Base-by-base conservation (phyloP, 73 alveolate species). In the Paramecium biaurelia region DNA sequence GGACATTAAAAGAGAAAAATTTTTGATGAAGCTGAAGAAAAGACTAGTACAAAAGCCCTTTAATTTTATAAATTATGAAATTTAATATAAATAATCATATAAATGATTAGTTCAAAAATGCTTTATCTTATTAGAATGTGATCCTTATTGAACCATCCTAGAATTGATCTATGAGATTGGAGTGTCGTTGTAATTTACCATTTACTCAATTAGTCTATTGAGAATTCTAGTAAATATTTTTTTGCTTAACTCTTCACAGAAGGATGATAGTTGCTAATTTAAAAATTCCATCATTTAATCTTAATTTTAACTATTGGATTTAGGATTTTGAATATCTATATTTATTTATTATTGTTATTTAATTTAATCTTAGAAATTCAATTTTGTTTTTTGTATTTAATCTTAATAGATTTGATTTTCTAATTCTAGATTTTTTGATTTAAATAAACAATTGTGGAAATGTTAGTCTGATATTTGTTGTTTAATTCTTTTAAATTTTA, bases 1-100 rank as follows among this genome's bases (percentile, higher is more conserved):
- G 84, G 84, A 26, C 84, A 63, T 63, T 63, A 63, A 24, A 63
- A 63, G 47, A 63, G 45, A 26, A 63, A 63, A 12, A 63, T 63
- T 12, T 63, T 63, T 24, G 84, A 63, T 63, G 84, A 63, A 0
- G 45, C 26, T 23, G 84, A 63, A 2, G 84, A 63, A 26, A 63
- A 63, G 84, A 63, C 84, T 1, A 63, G 84, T 34, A 63, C 84
- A 30, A 63, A 63, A 32, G 84, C 84, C 45, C 84, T 63, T 0
- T 63, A 63, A 63, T 63, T 63, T 32, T 63, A 63, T 63, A 63
- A 63, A 63, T 30, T 63, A 26, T 63, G 84, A 63, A 63, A 63
- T 53, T 53, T 18, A 15, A 18, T 53, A 53, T 15, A 18, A 23
- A 53, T 53, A n/a, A 26, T 30, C 53, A 63, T 30, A 63, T 26